A percentile compares a stretch with the other conserved stretches of the same genome.
phyloP scores from a whole-genome alignment of 192 early-diverging fungal species.

The Coemansia sp. region DNA sequence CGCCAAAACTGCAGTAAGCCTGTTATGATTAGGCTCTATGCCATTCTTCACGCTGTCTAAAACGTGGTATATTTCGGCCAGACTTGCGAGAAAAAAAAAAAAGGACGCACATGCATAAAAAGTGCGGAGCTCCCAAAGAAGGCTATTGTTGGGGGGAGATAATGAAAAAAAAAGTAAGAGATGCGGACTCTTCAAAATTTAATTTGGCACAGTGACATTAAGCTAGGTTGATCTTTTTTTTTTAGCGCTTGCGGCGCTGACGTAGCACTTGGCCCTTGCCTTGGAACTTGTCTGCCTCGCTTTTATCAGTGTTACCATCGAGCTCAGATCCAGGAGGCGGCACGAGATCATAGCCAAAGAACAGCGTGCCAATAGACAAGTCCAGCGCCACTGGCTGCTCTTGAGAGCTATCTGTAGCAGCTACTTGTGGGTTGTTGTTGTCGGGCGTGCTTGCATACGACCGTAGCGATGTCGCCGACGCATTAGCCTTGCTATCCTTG shows the following conservation, averaged over 20 bases:
- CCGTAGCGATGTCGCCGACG: conserved; percentile 3
- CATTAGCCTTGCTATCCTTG: background rate
- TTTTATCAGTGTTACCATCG: background rate
- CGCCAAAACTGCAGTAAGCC: background rate
- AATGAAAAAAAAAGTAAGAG: no score
- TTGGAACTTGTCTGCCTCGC: conserved; percentile 22
- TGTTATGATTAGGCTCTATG: background rate
- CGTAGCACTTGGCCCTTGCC: conserved; percentile 45
- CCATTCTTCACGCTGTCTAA: background rate
- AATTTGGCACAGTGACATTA: conserved; percentile 6
- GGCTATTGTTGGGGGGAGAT: background rate
- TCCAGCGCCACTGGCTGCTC: conserved; percentile 69
- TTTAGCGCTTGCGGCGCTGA: conserved; percentile 49
- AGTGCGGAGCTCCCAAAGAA: background rate
- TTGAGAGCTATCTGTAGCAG: background rate
- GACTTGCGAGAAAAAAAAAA: no score
- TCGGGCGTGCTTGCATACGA: conserved; percentile 34
- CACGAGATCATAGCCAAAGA: conserved; percentile 86
- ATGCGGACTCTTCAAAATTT: background rate
- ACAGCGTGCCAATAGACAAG: conserved; percentile 84
- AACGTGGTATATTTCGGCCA: background rate
- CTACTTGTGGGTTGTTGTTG: background rate
- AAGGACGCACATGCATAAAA: background rate
- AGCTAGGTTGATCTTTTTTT: no score
- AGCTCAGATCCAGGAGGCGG: conserved; percentile 57